A percentile compares a stretch with the other conserved stretches of the same genome.
These are phyloP conservation scores for Nicotiana rustica DNA, from an alignment of 305 asterid species.

Conservation along the genomic window DNA sequence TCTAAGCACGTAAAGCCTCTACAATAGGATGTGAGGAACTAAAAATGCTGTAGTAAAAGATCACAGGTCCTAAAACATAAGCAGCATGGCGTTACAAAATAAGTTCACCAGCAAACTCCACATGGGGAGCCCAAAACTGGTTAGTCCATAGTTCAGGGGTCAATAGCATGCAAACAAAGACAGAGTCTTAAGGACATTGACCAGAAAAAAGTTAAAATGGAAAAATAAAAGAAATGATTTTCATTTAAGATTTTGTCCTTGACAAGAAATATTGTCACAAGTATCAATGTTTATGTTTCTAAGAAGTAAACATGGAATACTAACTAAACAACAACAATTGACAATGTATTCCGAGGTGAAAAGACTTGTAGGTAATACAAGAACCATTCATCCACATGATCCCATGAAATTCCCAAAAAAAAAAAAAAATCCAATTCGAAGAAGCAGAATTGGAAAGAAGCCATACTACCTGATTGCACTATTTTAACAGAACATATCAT, in stretches of 20 bases:
- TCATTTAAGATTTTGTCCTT: background rate
- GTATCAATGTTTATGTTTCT: background rate
- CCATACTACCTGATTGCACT: constrained; percentile 3
- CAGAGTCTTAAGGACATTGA: background rate
- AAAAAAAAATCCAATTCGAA: background rate
- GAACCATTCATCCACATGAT: background rate
- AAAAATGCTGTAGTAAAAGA: background rate
- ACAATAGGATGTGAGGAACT: constrained; percentile 26
- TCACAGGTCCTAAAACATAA: constrained; percentile 19
- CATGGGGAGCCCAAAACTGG: background rate
- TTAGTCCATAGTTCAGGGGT: background rate
- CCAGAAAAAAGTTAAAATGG: background rate
- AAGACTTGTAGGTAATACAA: constrained; percentile 12
- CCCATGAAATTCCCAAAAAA: background rate
- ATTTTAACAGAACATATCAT: constrained; percentile 3
- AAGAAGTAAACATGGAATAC: background rate
- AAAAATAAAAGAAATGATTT: background rate
- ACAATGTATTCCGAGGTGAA: background rate
- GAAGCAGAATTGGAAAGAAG: background rate
- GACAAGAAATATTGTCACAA: constrained; percentile 19
- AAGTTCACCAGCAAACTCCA: constrained; percentile 28
- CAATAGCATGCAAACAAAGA: constrained; percentile 12
- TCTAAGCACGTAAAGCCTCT: background rate
- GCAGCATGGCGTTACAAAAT: background rate
- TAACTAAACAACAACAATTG: background rate